Evolutionary conservation across 2,329 filamentous ascomycete genomes (phyloP), one percentile per base, ranked within the genome.

Genomic region (Epichloe sibirici): DNA sequence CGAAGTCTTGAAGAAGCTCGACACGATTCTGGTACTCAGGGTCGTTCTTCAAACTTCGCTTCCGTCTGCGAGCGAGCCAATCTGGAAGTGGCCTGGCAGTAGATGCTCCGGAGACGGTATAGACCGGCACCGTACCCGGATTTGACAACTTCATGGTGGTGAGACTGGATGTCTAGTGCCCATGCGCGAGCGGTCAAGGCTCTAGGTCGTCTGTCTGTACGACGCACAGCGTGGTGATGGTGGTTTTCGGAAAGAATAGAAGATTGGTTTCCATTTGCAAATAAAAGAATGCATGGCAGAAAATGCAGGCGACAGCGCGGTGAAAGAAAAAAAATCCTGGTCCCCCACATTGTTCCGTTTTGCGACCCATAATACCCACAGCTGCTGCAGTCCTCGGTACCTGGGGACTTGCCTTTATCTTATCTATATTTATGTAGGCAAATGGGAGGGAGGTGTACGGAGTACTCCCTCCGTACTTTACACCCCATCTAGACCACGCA

Each of bases 1-100:
- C 90, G 68, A 98, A 98, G 65, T 98, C 93, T 64, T 98, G 93
- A 39, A 98, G 78, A 53, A 98, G 76, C 69, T 98, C 93, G 61
- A 98, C 85, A 58, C 93, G 86, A 67, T 90, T 95, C 57, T 90
- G 85, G 70, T 91, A 97, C 65, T 96, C 91, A 55, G 86, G 77
- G 65, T 97, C 91, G 59, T 91, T 83, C 70, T 97, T 97, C 60
- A 96, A 73, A 65, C 88, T 94, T 66, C 87, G 80, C 75, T 96
- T 97, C 66, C 91, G 78, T 62, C 89, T 85, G 58, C 89, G 81
- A 37, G 90, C 86, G 55, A 98, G 86, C 90, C 93, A 98, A 71
- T 98, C 93, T 55, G 93, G 93, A 34, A 98, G 77, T 21, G 88
- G 88, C 28, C 91, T 81, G 6, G 89, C 86, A 17, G 88, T 91